These are phyloP conservation scores for Groenewaldozyma sp. DNA, from an alignment of 1,139 yeast genomes.

Conservation along the genomic window DNA sequence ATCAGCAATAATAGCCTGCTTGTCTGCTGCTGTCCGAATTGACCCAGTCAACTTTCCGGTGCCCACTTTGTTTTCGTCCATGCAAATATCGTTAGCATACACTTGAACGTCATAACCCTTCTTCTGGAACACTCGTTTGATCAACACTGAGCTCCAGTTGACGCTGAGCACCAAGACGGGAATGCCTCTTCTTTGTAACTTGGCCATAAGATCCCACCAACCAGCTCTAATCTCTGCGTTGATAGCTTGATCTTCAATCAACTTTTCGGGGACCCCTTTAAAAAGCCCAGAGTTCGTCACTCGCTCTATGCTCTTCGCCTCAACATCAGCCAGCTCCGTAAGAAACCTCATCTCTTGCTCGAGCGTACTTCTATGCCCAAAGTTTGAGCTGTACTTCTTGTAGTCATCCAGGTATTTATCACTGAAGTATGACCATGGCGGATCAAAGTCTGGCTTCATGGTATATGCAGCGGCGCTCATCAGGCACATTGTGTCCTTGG, in stretches of 20 bases:
- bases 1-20: slow-evolving; percentile 29
- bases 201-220: slow-evolving; percentile 33
- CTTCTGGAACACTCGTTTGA: slow-evolving; percentile 33
- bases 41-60: slow-evolving; percentile 33
- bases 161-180: slow-evolving; percentile 48
- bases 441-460: slow-evolving; percentile 32
- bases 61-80: slow-evolving; percentile 29
- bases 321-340: slow-evolving; percentile 38
- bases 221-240: slow-evolving; percentile 38
- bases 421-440: slow-evolving; percentile 40
- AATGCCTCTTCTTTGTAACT: slow-evolving; percentile 25
- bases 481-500: slow-evolving; percentile 44
- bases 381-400: slow-evolving; percentile 9
- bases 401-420: slow-evolving; percentile 39
- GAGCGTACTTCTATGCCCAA: slow-evolving; percentile 15
- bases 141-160: slow-evolving; percentile 54
- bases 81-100: slow-evolving; percentile 42
- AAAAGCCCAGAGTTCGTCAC: slow-evolving; percentile 38
- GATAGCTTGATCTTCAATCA: slow-evolving; percentile 32
- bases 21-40: slow-evolving; percentile 28
- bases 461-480: slow-evolving; percentile 45
- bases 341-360: slow-evolving; percentile 40
- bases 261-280: slow-evolving; percentile 32
- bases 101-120: slow-evolving; percentile 28
- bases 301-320: slow-evolving; percentile 42